Conservation (phyloP, 371 early-diverging fungal species). For the Rhizopus delemar region DNA sequence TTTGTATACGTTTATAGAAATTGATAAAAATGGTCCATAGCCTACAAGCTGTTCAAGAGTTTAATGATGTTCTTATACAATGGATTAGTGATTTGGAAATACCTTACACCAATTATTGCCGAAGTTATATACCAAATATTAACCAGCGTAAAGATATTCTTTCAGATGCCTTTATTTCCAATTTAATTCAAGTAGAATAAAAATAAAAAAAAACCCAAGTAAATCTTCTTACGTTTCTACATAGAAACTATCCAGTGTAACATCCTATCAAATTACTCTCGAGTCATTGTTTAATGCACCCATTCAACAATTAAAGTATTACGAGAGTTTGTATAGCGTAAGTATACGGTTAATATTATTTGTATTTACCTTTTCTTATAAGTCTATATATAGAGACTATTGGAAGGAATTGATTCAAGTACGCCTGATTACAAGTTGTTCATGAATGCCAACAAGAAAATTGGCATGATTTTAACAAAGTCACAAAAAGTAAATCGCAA, state of each 20-base stretch:
- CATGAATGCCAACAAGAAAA: slow-evolving; percentile 15
- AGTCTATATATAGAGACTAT: too few species aligned
- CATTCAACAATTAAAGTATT: slow-evolving; percentile 47
- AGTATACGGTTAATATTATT: neutral
- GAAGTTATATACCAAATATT: slow-evolving; percentile 39
- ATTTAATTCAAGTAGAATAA: slow-evolving; percentile 24
- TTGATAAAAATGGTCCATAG: neutral
- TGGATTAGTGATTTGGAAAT: slow-evolving; percentile 59
- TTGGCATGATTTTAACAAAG: slow-evolving; percentile 41
- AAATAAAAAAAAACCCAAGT: neutral
- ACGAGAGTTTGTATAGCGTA: slow-evolving; percentile 53
- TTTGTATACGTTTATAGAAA: too few species aligned
- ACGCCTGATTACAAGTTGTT: too few species aligned
- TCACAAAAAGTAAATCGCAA: slow-evolving; percentile 1
- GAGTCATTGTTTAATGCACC: slow-evolving; percentile 52
- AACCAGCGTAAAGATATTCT: slow-evolving; percentile 43
- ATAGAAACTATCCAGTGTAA: slow-evolving; percentile 29
- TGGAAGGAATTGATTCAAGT: too few species aligned
- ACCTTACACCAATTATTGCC: slow-evolving; percentile 52
- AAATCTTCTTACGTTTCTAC: neutral
- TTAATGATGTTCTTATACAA: slow-evolving; percentile 48
- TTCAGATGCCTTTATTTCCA: slow-evolving; percentile 28
- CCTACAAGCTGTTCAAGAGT: slow-evolving; percentile 26
- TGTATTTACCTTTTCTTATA: too few species aligned
- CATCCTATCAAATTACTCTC: slow-evolving; percentile 34